Percentiles rank a stretch among this genome's conserved stretches.
Evolutionary conservation across 306 rosid species (phyloP).

Genomic region (Elaeagnus macrophylla): DNA sequence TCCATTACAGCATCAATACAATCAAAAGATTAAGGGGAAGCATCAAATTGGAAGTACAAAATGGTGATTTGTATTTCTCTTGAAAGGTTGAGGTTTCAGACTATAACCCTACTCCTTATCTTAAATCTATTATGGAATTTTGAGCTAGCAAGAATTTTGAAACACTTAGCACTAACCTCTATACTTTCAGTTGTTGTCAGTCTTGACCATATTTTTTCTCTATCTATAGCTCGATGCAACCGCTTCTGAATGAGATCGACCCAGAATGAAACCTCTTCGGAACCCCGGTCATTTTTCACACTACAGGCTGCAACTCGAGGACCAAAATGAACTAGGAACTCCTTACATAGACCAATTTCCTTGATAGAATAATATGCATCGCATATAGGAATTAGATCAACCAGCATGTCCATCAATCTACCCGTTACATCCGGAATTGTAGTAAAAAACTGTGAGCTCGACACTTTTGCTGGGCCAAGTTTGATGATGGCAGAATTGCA

Average conservation of each 20-base stretch:
- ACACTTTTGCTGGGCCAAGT: conserved; percentile 81
- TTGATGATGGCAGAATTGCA: conserved; percentile 79
- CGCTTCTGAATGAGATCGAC: conserved; percentile 75
- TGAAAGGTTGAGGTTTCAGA: conserved; percentile 5
- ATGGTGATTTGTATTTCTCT: neutral
- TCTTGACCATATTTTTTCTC: conserved; percentile 96
- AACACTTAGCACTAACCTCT: conserved; percentile 52
- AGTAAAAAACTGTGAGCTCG: conserved; percentile 76
- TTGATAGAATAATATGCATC: conserved; percentile 70
- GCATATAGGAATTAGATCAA: conserved; percentile 56
- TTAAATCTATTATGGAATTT: conserved; percentile 7
- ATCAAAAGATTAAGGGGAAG: neutral
- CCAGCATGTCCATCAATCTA: conserved; percentile 88
- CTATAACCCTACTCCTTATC: conserved; percentile 18
- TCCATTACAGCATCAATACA: conserved; percentile 19
- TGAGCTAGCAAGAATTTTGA: neutral
- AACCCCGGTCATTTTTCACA: conserved; percentile 55
- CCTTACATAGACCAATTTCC: conserved; percentile 67
- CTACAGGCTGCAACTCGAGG: conserved; percentile 82
- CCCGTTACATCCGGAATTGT: conserved; percentile 69
- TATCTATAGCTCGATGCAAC: conserved; percentile 77
- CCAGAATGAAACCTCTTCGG: conserved; percentile 94
- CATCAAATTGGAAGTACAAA: neutral
- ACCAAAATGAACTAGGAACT: conserved; percentile 92
- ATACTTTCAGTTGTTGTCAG: conserved; percentile 94